Base-by-base conservation (phyloP, 331 rosid species). In the Saraca asoca region DNA sequence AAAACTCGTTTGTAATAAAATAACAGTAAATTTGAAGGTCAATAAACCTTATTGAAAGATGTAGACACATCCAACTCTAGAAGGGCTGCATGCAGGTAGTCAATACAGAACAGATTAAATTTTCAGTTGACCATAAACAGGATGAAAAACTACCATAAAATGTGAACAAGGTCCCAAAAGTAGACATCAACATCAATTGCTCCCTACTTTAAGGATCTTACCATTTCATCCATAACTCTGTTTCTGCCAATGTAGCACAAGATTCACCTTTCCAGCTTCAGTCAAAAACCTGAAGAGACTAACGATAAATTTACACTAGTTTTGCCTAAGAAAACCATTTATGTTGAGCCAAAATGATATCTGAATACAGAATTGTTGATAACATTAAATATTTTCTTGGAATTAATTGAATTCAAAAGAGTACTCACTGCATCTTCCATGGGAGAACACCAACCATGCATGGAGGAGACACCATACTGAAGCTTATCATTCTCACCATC, bases 371-470 rank as follows among this genome's bases (percentile, higher is more conserved):
- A n/a, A n/a, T n/a, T n/a, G 5, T 5, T 5, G 41, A 37, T 37
- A 5, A 37, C 5, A n/a, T n/a, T 34, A 41, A 61, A 41, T 7
- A 16, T n/a, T n/a, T n/a, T n/a, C n/a, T n/a, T n/a, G n/a, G 16
- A 42, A 64, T 13, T 5, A 69, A 45, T 7, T 34, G n/a, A n/a
- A n/a, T n/a, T n/a, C n/a, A 38, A 71, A 3, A 59, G 63, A 54
- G 39, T 61, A 84, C 55, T 77, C 68, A 93, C 98, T 72, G 98
- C 96, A 82, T 93, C 98, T 79, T 93, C 98, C 98, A 93, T 93
- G 50, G 96, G 72, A 50, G 95, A 81, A 68, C 98, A 90, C 97
- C 98, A 90, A 11, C 98, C 98, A 78, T 93, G 98, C 98, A 93
- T 90, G 13, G 98, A 93, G 41, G 98, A 90, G 51, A 85, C 46